Percentiles rank a stretch among this genome's conserved stretches.
These are phyloP conservation scores for Ilyonectria mors-panacis DNA, from an alignment of 2,329 filamentous ascomycete species.

Conservation along the genomic window DNA sequence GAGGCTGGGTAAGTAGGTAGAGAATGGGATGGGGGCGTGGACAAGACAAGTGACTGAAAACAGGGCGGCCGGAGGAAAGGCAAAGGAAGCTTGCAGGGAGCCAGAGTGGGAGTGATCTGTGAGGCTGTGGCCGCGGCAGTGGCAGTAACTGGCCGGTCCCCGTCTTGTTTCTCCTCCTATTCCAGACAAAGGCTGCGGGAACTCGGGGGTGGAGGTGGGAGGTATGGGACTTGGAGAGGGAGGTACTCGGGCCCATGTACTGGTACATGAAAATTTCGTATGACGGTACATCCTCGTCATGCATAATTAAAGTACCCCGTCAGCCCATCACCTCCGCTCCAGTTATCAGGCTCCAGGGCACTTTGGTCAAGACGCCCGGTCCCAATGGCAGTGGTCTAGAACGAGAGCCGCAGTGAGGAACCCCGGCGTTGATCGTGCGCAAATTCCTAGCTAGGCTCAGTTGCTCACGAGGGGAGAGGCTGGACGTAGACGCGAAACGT, in stretches of 20 bases:
- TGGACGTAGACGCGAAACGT: conserved; percentile 5
- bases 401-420: conserved; percentile 33
- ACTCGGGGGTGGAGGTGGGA: conserved; percentile 9
- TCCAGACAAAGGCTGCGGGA: conserved; percentile 22
- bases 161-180: conserved; percentile 17
- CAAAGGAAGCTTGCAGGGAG: conserved; percentile 6
- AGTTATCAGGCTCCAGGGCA: conserved; percentile 34
- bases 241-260: conserved; percentile 51
- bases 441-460: conserved; percentile 10
- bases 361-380: conserved; percentile 33
- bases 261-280: conserved; percentile 53
- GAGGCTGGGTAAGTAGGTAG: conserved; percentile 28
- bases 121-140: conserved; percentile 14
- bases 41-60: conserved; percentile 20
- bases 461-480: conserved; percentile 9
- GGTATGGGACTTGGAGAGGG: conserved; percentile 31
- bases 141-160: conserved; percentile 15
- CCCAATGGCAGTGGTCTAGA: conserved; percentile 43
- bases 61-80: conserved; percentile 17
- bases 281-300: conserved; percentile 56
- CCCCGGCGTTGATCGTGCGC: conserved; percentile 33
- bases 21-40: conserved; percentile 27
- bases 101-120: conserved; percentile 7
- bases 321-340: conserved; percentile 34
- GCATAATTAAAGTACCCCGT: conserved; percentile 53